These are phyloP conservation scores for Sphenostylis stenocarpa DNA, from an alignment of 306 rosid species.

Conservation along the genomic window DNA sequence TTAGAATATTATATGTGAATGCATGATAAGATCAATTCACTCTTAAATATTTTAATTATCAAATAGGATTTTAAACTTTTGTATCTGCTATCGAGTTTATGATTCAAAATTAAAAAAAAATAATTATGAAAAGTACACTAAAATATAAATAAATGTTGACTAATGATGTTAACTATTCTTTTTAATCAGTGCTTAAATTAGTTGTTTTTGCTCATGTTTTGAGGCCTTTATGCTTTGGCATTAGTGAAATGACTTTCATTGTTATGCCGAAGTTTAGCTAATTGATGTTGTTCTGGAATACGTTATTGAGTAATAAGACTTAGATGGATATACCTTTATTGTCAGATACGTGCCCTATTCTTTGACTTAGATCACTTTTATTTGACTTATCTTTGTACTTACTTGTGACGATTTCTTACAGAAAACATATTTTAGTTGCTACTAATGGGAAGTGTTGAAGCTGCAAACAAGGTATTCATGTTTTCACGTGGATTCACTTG, in stretches of 20 bases:
- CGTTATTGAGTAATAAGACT: background rate
- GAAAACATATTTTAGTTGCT: constrained; percentile 38
- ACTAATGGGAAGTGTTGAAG: constrained; percentile 76
- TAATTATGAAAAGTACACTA: no score
- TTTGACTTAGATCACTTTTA: background rate
- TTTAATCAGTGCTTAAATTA: no score
- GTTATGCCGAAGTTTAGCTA: background rate
- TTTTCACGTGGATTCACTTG: constrained; percentile 9
- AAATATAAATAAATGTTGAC: no score
- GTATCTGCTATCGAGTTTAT: background rate
- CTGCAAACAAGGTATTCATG: constrained; percentile 56
- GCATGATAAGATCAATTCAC: background rate
- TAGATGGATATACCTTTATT: background rate
- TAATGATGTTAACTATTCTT: no score
- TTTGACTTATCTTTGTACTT: constrained; percentile 5
- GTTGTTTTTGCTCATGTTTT: no score
- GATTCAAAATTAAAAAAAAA: no score
- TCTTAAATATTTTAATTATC: background rate
- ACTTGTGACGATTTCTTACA: constrained; percentile 12
- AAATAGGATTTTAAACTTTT: background rate
- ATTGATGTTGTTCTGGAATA: constrained; percentile 6
- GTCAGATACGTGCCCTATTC: no score
- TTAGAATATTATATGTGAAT: background rate
- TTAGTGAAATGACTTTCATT: background rate
- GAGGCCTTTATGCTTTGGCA: background rate